These are phyloP conservation scores for Schoenoplectus tabernaemontani DNA, from an alignment of 202 grass and related monocot genomes.

Conservation along the genomic window DNA sequence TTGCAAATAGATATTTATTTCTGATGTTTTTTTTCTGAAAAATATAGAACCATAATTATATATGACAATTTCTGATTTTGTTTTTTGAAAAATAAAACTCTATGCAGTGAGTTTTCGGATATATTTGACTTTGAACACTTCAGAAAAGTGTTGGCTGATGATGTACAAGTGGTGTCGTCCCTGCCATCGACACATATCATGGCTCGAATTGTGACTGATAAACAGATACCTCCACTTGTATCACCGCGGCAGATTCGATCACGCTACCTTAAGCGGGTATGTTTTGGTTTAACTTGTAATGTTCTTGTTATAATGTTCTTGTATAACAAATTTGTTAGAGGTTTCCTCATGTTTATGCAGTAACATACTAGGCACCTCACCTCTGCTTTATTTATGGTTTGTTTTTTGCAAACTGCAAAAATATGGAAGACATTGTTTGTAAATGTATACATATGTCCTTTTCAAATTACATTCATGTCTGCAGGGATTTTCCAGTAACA, in stretches of 20 bases:
- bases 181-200: constrained; percentile 42
- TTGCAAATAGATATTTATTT: not conserved
- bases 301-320: not conserved
- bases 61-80: not conserved
- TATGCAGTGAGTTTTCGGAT: constrained; percentile 32
- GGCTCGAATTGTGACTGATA: constrained; percentile 30
- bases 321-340: not conserved
- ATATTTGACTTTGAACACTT: constrained; percentile 43
- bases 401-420: not conserved
- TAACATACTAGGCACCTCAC: too few relatives aligned
- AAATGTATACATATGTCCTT: not conserved
- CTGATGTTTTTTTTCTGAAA: not conserved
- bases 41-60: not conserved
- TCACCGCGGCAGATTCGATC: constrained; percentile 28
- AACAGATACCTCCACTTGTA: constrained; percentile 28
- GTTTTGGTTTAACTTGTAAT: not conserved
- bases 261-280: constrained; percentile 37
- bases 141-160: constrained; percentile 29
- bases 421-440: not conserved
- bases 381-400: not conserved
- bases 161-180: constrained; percentile 36
- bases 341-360: not conserved
- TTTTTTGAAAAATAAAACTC: not conserved
- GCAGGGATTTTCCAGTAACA: not conserved
- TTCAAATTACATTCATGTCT: not conserved